These are phyloP conservation scores for Hevea brasiliensis DNA, from an alignment of 345 rosid genomes.

Conservation along the genomic window DNA sequence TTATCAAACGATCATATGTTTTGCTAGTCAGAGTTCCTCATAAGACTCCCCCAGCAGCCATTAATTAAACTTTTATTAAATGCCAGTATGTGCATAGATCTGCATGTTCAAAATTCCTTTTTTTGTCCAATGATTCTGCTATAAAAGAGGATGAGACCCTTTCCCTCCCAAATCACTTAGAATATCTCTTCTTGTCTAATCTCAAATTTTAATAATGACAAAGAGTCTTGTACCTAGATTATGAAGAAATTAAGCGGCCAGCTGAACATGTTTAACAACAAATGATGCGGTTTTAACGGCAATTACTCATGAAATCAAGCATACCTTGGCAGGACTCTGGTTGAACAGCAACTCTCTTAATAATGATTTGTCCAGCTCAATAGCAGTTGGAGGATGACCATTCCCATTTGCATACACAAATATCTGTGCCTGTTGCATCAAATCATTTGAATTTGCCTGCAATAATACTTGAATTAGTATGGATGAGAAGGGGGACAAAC, in stretches of 20 bases:
- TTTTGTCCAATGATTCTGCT: background rate
- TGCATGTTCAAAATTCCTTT: background rate
- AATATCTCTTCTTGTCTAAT: too few species aligned
- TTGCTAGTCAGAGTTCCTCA: background rate
- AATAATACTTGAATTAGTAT: conserved; percentile 22
- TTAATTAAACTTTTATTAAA: too few species aligned
- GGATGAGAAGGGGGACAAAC: background rate
- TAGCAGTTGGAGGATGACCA: conserved; percentile 77
- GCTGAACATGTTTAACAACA: background rate
- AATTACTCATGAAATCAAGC: background rate
- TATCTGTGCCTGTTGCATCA: conserved; percentile 71
- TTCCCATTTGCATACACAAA: conserved; percentile 84
- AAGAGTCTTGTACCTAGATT: background rate
- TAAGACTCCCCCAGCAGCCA: background rate
- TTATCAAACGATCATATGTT: background rate
- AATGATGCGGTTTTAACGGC: background rate
- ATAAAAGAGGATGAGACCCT: background rate
- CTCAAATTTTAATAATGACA: background rate
- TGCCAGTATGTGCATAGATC: background rate
- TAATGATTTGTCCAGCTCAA: conserved; percentile 78
- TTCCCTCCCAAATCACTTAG: background rate
- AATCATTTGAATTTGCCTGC: conserved; percentile 66
- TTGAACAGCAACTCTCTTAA: conserved; percentile 73
- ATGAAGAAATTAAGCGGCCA: background rate
- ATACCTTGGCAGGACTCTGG: conserved; percentile 85